phyloP scores from a whole-genome alignment of 768 basidiomycete genomes.

The Amanita rimosa region DNA sequence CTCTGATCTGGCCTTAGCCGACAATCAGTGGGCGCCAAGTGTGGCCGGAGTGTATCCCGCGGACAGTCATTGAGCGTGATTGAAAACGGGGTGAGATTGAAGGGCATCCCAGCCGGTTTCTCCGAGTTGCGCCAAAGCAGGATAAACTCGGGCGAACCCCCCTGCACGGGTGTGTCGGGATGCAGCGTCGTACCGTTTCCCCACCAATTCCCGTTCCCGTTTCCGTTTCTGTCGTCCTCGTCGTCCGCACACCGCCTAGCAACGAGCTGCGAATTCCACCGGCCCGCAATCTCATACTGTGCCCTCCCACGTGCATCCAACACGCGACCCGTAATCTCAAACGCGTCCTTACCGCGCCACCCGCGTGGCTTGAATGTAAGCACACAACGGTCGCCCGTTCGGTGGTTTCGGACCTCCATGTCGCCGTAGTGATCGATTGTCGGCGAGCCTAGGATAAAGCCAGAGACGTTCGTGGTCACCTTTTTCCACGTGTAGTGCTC shows the following conservation, averaged over 20 bases:
- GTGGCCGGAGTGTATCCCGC: conserved; percentile 50
- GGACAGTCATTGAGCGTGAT: conserved; percentile 89
- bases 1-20: conserved; percentile 87
- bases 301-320: conserved; percentile 50
- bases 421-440: conserved; percentile 93
- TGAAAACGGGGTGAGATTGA: conserved; percentile 93
- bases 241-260: conserved; percentile 56
- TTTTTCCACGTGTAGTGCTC: conserved; percentile 98
- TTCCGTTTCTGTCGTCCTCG: conserved; percentile 11
- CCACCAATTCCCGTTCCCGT: conserved; percentile 16
- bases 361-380: conserved; percentile 94
- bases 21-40: conserved; percentile 84
- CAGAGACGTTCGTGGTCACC: conserved; percentile 83
- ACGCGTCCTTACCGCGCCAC: conserved; percentile 88
- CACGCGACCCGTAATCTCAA: conserved; percentile 85
- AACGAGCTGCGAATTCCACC: conserved; percentile 93
- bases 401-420: conserved; percentile 88
- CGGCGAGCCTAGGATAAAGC: conserved; percentile 85
- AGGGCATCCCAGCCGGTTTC: conserved; percentile 68
- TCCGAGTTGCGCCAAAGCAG: conserved; percentile 90
- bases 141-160: conserved; percentile 55
- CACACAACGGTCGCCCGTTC: conserved; percentile 78
- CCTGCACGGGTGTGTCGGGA: conserved; percentile 53
- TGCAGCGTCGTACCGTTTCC: conserved; percentile 28
- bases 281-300: conserved; percentile 84